These are phyloP conservation scores for Globisporangium nunn DNA, from an alignment of 352 stramenopile species.

Conservation along the genomic window DNA sequence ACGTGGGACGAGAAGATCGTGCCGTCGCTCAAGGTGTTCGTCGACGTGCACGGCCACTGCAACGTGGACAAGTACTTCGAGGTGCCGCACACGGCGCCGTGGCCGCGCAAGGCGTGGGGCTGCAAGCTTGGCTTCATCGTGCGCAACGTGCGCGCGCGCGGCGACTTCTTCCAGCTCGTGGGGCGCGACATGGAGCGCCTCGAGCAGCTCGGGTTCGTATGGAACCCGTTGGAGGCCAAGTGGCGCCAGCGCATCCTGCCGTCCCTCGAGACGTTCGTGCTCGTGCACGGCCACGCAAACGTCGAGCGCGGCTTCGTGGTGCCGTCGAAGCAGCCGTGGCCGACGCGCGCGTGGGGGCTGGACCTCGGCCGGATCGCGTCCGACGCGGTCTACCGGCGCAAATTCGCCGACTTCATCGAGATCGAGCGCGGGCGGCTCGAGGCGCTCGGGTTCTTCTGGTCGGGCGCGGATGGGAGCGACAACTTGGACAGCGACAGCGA, in stretches of 20 bases:
- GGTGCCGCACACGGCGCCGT: constrained; percentile 27
- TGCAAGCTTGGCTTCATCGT: constrained; percentile 46
- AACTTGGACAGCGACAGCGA: constrained; percentile 6
- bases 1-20: constrained; percentile 50
- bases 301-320: constrained; percentile 48
- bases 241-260: constrained; percentile 43
- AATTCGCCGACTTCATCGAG: constrained; percentile 41
- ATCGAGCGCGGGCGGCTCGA: constrained; percentile 43
- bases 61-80: constrained; percentile 29
- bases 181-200: constrained; percentile 34
- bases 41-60: constrained; percentile 32
- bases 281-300: constrained; percentile 20
- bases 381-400: constrained; percentile 15
- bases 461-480: neutral
- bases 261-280: constrained; percentile 35
- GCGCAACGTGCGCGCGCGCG: constrained; percentile 40
- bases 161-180: constrained; percentile 43
- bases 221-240: constrained; percentile 31
- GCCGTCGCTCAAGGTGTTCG: constrained; percentile 38
- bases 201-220: constrained; percentile 50
- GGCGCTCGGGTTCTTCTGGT: constrained; percentile 44
- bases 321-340: constrained; percentile 30
- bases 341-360: constrained; percentile 22
- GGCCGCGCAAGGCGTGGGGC: constrained; percentile 27
- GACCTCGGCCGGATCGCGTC: constrained; percentile 28